phyloP scores from a whole-genome alignment of 192 early-diverging fungal species.

The Entomortierella parvispora region DNA sequence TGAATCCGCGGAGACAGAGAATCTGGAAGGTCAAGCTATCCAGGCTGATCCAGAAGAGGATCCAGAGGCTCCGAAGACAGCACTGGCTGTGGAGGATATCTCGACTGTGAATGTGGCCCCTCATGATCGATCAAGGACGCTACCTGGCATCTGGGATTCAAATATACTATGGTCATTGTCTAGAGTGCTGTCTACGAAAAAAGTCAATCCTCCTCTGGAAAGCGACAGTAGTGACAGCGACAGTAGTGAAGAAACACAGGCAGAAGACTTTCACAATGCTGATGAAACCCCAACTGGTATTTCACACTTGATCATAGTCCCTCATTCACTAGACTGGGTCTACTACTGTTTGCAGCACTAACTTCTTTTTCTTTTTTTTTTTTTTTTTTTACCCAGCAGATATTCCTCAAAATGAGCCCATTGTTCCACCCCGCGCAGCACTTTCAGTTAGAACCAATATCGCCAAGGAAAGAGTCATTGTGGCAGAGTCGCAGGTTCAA shows the following conservation, averaged over 20 bases:
- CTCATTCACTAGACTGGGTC: too few relatives aligned
- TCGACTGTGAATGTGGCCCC: constrained; percentile 16
- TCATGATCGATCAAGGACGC: constrained; percentile 36
- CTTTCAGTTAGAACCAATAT: constrained; percentile 11
- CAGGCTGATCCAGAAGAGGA: background rate
- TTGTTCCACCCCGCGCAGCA: constrained; percentile 17
- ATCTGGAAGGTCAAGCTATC: too few relatives aligned
- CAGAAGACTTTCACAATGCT: constrained; percentile 8
- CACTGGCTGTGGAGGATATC: background rate
- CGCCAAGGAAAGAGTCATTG: constrained; percentile 20
- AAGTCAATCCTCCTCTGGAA: constrained; percentile 17
- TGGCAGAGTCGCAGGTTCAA: constrained; percentile 45
- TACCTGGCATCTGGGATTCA: constrained; percentile 41
- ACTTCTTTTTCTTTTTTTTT: too few relatives aligned
- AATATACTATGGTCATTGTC: constrained; percentile 35
- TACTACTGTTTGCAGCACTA: background rate
- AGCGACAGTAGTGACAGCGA: constrained; percentile 45
- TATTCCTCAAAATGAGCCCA: background rate
- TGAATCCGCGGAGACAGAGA: constrained; percentile 5
- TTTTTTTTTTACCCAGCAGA: background rate
- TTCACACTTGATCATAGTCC: too few relatives aligned
- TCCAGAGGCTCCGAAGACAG: background rate
- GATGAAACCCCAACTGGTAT: background rate
- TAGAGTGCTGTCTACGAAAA: constrained; percentile 29
- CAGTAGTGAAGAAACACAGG: background rate